phyloP scores from a whole-genome alignment of 192 early-diverging fungal species.

The Rhizoclosmatium sp. region DNA sequence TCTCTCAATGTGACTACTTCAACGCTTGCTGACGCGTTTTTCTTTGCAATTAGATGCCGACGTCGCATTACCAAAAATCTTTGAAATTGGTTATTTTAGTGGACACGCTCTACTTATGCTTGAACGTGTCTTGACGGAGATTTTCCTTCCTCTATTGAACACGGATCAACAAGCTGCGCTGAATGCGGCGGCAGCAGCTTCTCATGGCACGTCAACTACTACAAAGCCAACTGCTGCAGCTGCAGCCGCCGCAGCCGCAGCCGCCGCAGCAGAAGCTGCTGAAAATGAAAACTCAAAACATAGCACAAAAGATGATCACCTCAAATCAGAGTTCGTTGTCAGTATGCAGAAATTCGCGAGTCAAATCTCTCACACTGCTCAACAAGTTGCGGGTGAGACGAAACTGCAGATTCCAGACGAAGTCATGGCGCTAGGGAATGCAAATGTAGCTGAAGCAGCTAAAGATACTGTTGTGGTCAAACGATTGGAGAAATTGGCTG shows the following conservation, averaged over 20 bases:
- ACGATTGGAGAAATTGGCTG: constrained; percentile 55
- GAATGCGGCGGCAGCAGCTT: constrained; percentile 15
- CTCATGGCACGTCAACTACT: neutral
- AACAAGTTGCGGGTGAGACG: constrained; percentile 66
- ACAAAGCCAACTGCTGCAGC: neutral
- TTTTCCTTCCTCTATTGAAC: constrained; percentile 63
- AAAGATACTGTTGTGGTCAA: constrained; percentile 46
- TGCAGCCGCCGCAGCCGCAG: neutral
- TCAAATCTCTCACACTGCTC: constrained; percentile 61
- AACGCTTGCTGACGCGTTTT: neutral
- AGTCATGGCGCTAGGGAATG: constrained; percentile 42
- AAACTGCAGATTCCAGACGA: constrained; percentile 65
- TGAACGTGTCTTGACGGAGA: constrained; percentile 62
- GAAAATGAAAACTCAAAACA: neutral
- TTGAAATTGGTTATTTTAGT: constrained; percentile 65
- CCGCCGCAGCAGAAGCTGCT: neutral
- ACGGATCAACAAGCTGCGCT: constrained; percentile 36
- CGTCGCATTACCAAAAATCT: constrained; percentile 39
- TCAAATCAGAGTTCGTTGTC: constrained; percentile 55
- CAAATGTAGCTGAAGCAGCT: constrained; percentile 45
- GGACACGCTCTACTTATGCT: constrained; percentile 64
- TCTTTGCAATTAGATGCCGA: constrained; percentile 48
- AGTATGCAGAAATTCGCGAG: constrained; percentile 62
- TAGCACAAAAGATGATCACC: constrained; percentile 36
- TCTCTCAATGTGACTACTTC: neutral